Base-by-base conservation (phyloP, 2,329 filamentous ascomycete species). In the Anisogramma anomala region DNA sequence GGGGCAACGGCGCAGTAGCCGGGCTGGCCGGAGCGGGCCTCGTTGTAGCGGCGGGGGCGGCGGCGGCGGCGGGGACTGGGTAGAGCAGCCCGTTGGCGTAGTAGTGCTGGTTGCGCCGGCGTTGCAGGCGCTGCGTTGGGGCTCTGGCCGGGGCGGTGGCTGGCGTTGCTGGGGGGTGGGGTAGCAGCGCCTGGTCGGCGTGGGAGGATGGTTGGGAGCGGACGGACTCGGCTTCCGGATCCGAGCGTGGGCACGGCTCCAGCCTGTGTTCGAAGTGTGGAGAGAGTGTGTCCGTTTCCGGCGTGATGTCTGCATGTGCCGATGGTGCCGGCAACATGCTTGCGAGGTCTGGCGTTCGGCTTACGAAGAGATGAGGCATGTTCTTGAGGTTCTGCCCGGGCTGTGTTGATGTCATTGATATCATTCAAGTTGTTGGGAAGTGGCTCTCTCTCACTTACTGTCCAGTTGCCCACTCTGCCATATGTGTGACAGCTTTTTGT, bases 61-160 rank as follows among this genome's bases (percentile, higher is more conserved):
- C 11, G 11, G 41, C 27, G 17, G 38, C 7, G n/a, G 44, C 17
- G 23, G 44, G 23, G 7, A 26, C 44, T 2, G 41, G 37, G 11
- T 38, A 35, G 11, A 40, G 25, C 10, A 38, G 33, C 23, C 39
- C 39, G 18, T 47, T 34, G 22, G 41, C 15, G 18, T 47, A 40
- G 17, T 36, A 36, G 14, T 47, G 36, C 15, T 43, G 44, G 14
- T 42, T 41, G 8, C 44, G 25, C 11, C 44, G 36, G 19, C 44
- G 37, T 19, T 47, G 44, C n/a, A 45, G 28, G n/a, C 43, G 42
- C 43, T 42, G 40, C 2, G 43, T 42, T 13, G 41, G 41, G 7
- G 39, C 25, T 18, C 33, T 34, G 17, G 36, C 33, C 27, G 30
- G 28, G n/a, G 23, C 11, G 6, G 30, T 23, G n/a, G 23, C 11